Conservation (phyloP, 2,329 filamentous ascomycete species). For the Cordyceps fumosorosea region DNA sequence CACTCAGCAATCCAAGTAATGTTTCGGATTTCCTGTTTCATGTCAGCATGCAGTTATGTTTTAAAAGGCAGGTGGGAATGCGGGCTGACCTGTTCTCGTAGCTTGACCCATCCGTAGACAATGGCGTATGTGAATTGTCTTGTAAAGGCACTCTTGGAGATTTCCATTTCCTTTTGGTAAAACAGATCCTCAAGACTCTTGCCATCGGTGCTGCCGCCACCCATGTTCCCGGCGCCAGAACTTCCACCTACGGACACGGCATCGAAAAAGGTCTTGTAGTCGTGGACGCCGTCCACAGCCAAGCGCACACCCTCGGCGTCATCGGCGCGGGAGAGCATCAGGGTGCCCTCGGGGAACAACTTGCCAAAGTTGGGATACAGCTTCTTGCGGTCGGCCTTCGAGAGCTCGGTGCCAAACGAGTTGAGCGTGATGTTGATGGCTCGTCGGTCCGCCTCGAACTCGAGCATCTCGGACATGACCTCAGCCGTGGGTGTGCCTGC, state of each 20-base stretch:
- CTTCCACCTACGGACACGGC: constrained; percentile 71
- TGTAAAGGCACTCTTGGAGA: constrained; percentile 91
- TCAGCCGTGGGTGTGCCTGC: constrained; percentile 82
- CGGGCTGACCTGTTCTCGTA: constrained; percentile 81
- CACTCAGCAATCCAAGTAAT: constrained; percentile 99
- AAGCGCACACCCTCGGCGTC: constrained; percentile 90
- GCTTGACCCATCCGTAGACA: constrained; percentile 95
- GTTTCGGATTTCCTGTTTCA: constrained; percentile 85
- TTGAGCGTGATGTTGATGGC: constrained; percentile 99
- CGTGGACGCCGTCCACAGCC: constrained; percentile 84
- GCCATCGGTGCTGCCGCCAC: constrained; percentile 69
- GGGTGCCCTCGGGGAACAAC: constrained; percentile 85
- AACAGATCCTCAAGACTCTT: constrained; percentile 96
- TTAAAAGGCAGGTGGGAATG: not conserved
- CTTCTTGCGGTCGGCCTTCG: constrained; percentile 90
- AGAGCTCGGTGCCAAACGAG: constrained; percentile 93
- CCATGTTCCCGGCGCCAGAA: constrained; percentile 75
- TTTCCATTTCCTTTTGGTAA: constrained; percentile 99
- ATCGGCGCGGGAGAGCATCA: constrained; percentile 92
- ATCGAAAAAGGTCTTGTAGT: constrained; percentile 96
- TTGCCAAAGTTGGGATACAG: constrained; percentile 89
- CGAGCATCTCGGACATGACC: constrained; percentile 90
- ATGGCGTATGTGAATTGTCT: constrained; percentile 92
- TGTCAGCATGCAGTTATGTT: constrained; percentile 23
- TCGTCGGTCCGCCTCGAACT: constrained; percentile 93